phyloP scores from a whole-genome alignment of 768 basidiomycete genomes.

The Suillus alpinus region DNA sequence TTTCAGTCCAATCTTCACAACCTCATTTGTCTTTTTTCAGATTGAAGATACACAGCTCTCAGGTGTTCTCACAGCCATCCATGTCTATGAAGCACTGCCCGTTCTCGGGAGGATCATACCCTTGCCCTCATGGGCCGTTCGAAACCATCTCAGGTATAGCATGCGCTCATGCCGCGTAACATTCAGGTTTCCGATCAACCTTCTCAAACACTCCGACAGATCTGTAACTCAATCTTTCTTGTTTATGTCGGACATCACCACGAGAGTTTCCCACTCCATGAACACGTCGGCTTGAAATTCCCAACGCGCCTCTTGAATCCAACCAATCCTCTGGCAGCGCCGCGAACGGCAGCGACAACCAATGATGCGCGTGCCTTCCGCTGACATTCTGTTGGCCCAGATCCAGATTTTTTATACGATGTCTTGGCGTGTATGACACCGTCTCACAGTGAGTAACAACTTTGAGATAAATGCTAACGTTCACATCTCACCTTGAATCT shows the following conservation, averaged over 20 bases:
- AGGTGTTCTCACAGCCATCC: neutral
- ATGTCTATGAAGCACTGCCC: neutral
- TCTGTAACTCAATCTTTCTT: neutral
- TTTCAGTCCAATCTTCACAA: neutral
- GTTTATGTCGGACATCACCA: slow-evolving; percentile 1
- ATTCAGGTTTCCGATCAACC: neutral
- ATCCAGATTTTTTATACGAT: neutral
- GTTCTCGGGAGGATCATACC: neutral
- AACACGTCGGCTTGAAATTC: neutral
- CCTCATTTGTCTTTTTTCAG: neutral
- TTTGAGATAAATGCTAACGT: neutral
- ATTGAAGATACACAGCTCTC: neutral
- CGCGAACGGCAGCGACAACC: slow-evolving; percentile 3
- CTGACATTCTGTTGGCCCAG: neutral
- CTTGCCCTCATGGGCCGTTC: neutral
- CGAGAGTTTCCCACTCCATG: slow-evolving; percentile 14
- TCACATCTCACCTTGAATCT: neutral
- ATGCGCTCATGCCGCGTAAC: neutral
- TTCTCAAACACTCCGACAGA: neutral
- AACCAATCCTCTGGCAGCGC: neutral
- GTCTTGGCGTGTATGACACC: slow-evolving; percentile 4
- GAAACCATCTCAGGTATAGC: neutral
- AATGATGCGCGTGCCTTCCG: neutral
- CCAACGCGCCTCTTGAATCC: neutral
- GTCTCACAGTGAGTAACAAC: slow-evolving; percentile 1